phyloP scores from a whole-genome alignment of 805 yeast species.

The Blastobotrys chiropterorum region DNA sequence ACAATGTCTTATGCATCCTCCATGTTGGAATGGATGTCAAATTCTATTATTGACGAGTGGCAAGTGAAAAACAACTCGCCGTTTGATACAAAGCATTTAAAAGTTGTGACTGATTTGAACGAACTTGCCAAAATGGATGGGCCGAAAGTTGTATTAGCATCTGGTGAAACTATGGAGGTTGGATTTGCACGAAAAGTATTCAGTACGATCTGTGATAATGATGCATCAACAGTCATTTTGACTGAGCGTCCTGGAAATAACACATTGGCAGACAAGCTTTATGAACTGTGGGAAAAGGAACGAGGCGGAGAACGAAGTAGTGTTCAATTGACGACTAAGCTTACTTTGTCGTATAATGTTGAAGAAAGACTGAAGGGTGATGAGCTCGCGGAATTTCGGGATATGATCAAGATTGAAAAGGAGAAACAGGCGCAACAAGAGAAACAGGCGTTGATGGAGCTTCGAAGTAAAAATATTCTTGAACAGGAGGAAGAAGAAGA shows the following conservation, averaged over 20 bases:
- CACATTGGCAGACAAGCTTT: slow-evolving; percentile 46
- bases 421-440: slow-evolving; percentile 16
- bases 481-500: slow-evolving; percentile 31
- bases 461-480: slow-evolving; percentile 34
- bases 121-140: slow-evolving; percentile 29
- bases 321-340: slow-evolving; percentile 12
- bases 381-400: slow-evolving; percentile 28
- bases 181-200: slow-evolving; percentile 48
- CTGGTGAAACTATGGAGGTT: slow-evolving; percentile 53
- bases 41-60: slow-evolving; percentile 80
- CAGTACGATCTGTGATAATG: slow-evolving; percentile 50
- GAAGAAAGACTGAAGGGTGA: slow-evolving; percentile 32
- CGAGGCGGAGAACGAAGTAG: background rate
- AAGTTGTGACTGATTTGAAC: slow-evolving; percentile 49
- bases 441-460: slow-evolving; percentile 29
- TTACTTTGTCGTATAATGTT: slow-evolving; percentile 12
- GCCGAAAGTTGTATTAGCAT: slow-evolving; percentile 74
- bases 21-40: slow-evolving; percentile 94
- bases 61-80: slow-evolving; percentile 69
- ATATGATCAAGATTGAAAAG: slow-evolving; percentile 20
- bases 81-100: slow-evolving; percentile 66
- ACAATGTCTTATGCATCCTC: slow-evolving; percentile 75
- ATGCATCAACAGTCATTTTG: slow-evolving; percentile 62
- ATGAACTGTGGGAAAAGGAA: slow-evolving; percentile 25
- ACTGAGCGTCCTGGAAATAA: slow-evolving; percentile 56